Conservation (phyloP, 2,329 filamentous ascomycete species). For the Cytospora mali region DNA sequence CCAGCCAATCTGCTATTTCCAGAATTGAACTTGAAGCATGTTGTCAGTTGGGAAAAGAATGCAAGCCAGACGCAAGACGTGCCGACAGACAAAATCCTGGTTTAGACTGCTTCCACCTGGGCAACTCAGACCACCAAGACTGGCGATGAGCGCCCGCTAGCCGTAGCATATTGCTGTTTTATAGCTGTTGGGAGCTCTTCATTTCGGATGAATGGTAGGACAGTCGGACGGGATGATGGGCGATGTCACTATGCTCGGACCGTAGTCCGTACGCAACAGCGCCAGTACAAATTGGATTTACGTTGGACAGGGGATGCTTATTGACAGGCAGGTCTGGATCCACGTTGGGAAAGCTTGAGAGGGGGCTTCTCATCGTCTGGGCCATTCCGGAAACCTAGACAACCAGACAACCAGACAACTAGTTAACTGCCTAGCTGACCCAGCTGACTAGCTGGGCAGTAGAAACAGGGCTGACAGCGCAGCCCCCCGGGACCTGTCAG, state of each 20-base stretch:
- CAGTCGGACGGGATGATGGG: background rate
- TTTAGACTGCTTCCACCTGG: too few species aligned
- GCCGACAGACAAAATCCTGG: too few species aligned
- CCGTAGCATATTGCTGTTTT: background rate
- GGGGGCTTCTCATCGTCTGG: background rate
- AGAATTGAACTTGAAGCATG: too few species aligned
- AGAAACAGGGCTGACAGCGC: background rate
- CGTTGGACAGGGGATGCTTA: background rate
- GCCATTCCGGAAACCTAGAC: too few species aligned
- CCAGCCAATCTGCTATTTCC: background rate
- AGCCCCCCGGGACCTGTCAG: conserved; percentile 12
- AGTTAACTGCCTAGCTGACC: background rate
- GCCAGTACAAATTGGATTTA: background rate
- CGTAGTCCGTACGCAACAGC: too few species aligned
- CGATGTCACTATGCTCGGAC: background rate
- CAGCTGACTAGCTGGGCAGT: background rate
- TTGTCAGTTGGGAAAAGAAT: too few species aligned
- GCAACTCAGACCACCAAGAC: background rate
- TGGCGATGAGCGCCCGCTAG: background rate
- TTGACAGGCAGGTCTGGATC: background rate
- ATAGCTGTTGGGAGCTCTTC: background rate
- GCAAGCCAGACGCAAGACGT: too few species aligned
- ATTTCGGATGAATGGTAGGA: background rate
- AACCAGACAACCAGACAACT: too few species aligned
- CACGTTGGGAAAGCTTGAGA: background rate